Base-by-base conservation (phyloP, 2,329 filamentous ascomycete genomes). In the Fusarium irregulare region DNA sequence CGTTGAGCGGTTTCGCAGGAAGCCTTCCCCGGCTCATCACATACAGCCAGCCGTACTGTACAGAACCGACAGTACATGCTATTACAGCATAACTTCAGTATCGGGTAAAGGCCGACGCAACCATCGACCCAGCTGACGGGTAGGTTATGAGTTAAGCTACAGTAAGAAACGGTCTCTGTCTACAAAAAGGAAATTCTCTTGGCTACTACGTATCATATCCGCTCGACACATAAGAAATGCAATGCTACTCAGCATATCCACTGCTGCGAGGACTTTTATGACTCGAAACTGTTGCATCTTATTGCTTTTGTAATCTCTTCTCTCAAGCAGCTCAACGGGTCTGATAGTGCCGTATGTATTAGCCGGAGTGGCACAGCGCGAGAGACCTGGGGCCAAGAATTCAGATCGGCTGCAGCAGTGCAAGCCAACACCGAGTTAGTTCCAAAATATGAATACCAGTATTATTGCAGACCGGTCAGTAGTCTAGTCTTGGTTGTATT, bases 1-100 rank as follows among this genome's bases (percentile, higher is more conserved):
- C 49, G 55, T 70, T 64, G 56, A 60, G 63, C 59, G 54, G 46
- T 41, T 49, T 54, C 49, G 37, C 54, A 51, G 55, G 34, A 64
- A 56, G 28, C 27, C 51, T 20, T 56, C 53, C 66, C 56, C 42
- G 57, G 32, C 23, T n/a, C 34, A 28, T 28, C 34, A 14, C 23
- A 42, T 40, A 60, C 41, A 34, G 59, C 23, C 13, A 21, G 28
- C 45, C 37, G 49, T 30, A 25, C 28, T 40, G 20, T 41, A 41
- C 27, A 25, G 34, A 37, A 37, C 34, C 34, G 18, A n/a, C 34
- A 37, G 18, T 7, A 37, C 34, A 37, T n/a, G 34, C 34, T 41
- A 30, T 30, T 30, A 60, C 42, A 44, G 40, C 25, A 28, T 34
- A 60, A 47, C 44, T 56, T 41, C 53, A 30, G 55, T 34, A 45